A percentile compares a stretch with the other conserved stretches of the same genome.
These are phyloP conservation scores for Didymella glomerata DNA, from an alignment of 2,329 filamentous ascomycete genomes.

Conservation along the genomic window DNA sequence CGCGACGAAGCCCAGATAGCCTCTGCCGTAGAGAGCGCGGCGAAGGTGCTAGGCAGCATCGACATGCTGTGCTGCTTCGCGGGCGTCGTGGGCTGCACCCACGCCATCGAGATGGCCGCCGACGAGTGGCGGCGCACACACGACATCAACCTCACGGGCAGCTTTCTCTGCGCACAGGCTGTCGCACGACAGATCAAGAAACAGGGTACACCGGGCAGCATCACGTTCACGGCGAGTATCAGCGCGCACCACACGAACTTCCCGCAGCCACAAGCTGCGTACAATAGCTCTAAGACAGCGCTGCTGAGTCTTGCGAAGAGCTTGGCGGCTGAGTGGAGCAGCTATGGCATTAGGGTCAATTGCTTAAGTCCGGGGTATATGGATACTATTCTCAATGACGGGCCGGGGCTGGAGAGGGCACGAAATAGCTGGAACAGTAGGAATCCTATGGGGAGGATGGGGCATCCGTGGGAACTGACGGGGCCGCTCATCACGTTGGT, in stretches of 20 bases:
- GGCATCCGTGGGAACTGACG: slow-evolving; percentile 67
- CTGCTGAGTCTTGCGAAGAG: slow-evolving; percentile 69
- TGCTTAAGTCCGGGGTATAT: slow-evolving; percentile 77
- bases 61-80: slow-evolving; percentile 71
- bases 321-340: slow-evolving; percentile 77
- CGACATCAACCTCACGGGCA: slow-evolving; percentile 76
- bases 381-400: slow-evolving; percentile 77
- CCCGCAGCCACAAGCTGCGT: slow-evolving; percentile 75
- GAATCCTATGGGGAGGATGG: slow-evolving; percentile 73
- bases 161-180: slow-evolving; percentile 75
- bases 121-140: slow-evolving; percentile 69
- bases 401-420: slow-evolving; percentile 64
- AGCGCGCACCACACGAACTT: slow-evolving; percentile 74
- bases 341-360: slow-evolving; percentile 75
- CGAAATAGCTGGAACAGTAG: slow-evolving; percentile 65
- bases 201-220: slow-evolving; percentile 64
- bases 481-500: slow-evolving; percentile 69
- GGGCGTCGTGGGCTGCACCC: slow-evolving; percentile 70
- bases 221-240: slow-evolving; percentile 73
- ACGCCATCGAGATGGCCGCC: slow-evolving; percentile 67
- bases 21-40: slow-evolving; percentile 48
- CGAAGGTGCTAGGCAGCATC: slow-evolving; percentile 59
- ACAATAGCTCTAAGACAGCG: slow-evolving; percentile 76
- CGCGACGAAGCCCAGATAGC: slow-evolving; percentile 62
- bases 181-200: slow-evolving; percentile 55